These are phyloP conservation scores for Aspergillus unguis DNA, from an alignment of 2,329 filamentous ascomycete genomes.

Conservation along the genomic window DNA sequence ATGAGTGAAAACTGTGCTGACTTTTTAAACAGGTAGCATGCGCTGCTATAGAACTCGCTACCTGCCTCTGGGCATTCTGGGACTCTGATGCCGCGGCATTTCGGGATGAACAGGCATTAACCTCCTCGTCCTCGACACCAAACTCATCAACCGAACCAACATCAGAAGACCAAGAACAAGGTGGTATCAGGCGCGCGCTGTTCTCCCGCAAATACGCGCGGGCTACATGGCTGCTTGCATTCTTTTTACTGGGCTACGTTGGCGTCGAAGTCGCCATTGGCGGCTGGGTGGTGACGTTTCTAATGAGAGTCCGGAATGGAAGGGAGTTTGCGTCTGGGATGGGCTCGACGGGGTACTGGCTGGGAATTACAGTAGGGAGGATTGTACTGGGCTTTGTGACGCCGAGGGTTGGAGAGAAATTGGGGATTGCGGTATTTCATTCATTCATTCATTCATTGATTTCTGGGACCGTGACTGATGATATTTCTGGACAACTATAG, in stretches of 20 bases:
- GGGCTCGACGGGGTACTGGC: conserved; percentile 78
- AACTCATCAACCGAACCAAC: neutral
- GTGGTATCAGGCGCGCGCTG: conserved; percentile 11
- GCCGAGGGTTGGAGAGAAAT: conserved; percentile 63
- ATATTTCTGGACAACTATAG: conserved; percentile 12
- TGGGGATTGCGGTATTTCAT: conserved; percentile 50
- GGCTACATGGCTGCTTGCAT: conserved; percentile 32
- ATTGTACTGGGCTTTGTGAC: conserved; percentile 74
- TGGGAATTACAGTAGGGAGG: conserved; percentile 72
- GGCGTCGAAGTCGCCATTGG: conserved; percentile 69
- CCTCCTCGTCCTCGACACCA: neutral
- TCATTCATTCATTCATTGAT: conserved; percentile 53
- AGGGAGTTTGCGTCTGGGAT: conserved; percentile 69
- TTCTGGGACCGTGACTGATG: too few species aligned
- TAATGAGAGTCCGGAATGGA: conserved; percentile 72
- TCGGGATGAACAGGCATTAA: neutral
- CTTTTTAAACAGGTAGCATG: conserved; percentile 18
- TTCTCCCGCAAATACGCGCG: conserved; percentile 11
- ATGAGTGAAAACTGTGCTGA: neutral
- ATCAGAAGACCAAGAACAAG: neutral
- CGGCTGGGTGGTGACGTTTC: conserved; percentile 83
- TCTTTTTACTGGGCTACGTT: conserved; percentile 76
- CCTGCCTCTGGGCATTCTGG: conserved; percentile 19
- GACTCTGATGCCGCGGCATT: conserved; percentile 4
- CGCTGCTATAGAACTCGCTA: conserved; percentile 24